A percentile compares a stretch with the other conserved stretches of the same genome.
phyloP scores from a whole-genome alignment of 2,329 filamentous ascomycete species.

The Sarocladiaceae sp. region DNA sequence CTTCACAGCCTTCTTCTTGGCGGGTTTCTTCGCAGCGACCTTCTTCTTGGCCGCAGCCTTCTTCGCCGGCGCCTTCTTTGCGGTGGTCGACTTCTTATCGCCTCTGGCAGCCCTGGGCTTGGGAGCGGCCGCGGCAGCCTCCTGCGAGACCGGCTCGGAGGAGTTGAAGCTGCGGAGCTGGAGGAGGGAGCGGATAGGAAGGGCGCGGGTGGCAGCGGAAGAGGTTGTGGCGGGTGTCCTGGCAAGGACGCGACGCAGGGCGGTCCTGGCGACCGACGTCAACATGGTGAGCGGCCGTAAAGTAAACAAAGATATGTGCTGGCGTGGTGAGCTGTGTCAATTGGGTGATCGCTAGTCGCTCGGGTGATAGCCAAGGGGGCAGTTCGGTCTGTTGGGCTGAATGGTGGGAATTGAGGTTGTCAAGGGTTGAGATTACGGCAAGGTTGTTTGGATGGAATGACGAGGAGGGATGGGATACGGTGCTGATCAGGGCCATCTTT shows the following conservation, averaged over 20 bases:
- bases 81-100: slow-evolving; percentile 12
- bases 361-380: not conserved
- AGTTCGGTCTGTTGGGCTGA: not conserved
- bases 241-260: slow-evolving; percentile 27
- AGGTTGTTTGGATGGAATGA: slow-evolving; percentile 1
- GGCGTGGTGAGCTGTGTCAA: not conserved
- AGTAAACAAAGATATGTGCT: slow-evolving; percentile 3
- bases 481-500: slow-evolving; percentile 5
- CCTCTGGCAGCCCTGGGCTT: slow-evolving; percentile 10
- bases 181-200: slow-evolving; percentile 16
- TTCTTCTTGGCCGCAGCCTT: slow-evolving; percentile 17
- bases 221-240: slow-evolving; percentile 14
- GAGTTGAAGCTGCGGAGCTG: slow-evolving; percentile 24
- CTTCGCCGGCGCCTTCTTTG: slow-evolving; percentile 11
- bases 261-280: slow-evolving; percentile 32
- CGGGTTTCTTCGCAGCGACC: slow-evolving; percentile 16
- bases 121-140: slow-evolving; percentile 10
- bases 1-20: slow-evolving; percentile 16
- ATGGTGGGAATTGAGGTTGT: not conserved
- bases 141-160: slow-evolving; percentile 12
- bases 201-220: slow-evolving; percentile 16
- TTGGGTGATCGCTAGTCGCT: not conserved
- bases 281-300: slow-evolving; percentile 28
- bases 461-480: no score
- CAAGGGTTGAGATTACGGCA: no score